Evolutionary conservation across 495 filamentous ascomycete genomes (phyloP).

Genomic region (Talaromyces adpressus): DNA sequence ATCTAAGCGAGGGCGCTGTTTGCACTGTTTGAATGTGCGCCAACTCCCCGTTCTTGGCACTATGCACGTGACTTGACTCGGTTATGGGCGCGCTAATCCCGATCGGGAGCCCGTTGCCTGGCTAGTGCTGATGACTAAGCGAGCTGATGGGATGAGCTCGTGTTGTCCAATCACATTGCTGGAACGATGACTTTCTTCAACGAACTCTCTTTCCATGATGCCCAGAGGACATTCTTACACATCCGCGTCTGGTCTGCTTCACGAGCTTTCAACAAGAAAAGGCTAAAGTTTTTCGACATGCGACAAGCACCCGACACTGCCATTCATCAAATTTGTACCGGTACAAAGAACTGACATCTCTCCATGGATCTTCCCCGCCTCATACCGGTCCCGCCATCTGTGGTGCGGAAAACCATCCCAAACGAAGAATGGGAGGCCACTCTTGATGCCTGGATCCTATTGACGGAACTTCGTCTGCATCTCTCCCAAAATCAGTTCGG

Average conservation of each 20-base stretch:
- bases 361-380: conserved; percentile 51
- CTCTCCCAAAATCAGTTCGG: conserved; percentile 45
- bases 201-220: background rate
- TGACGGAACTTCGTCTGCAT: conserved; percentile 57
- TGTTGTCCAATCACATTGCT: background rate
- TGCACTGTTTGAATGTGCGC: conserved; percentile 5
- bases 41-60: background rate
- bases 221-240: background rate
- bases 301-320: background rate
- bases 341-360: background rate
- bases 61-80: background rate
- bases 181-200: background rate
- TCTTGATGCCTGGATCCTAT: conserved; percentile 66
- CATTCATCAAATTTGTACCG: background rate
- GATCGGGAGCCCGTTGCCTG: background rate
- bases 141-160: background rate
- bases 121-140: background rate
- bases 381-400: conserved; percentile 65
- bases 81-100: background rate
- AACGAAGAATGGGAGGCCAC: conserved; percentile 72
- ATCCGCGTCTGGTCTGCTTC: background rate
- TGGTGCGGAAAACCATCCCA: conserved; percentile 56
- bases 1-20: background rate
- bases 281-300: background rate
- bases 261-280: background rate